Evolutionary conservation across 331 rosid species (phyloP).

Genomic region (Malus hybrid): DNA sequence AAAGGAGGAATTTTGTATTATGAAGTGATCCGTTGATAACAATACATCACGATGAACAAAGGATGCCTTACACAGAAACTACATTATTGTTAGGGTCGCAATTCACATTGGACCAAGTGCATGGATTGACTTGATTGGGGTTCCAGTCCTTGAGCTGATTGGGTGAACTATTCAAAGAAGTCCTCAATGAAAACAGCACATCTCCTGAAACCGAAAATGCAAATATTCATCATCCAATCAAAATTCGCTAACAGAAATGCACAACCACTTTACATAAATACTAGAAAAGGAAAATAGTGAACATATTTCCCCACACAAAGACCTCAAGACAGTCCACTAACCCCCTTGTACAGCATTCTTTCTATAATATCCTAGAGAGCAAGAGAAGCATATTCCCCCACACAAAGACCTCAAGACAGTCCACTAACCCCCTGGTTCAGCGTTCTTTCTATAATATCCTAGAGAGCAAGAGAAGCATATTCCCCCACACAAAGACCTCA

Average conservation of each 20-base stretch:
- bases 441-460: background rate
- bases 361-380: background rate
- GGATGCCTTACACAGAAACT: constrained; percentile 53
- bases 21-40: background rate
- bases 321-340: background rate
- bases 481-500: background rate
- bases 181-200: constrained; percentile 56
- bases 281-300: background rate
- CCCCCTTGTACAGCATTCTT: background rate
- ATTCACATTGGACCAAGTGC: constrained; percentile 73
- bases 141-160: constrained; percentile 76
- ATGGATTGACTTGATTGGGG: constrained; percentile 69
- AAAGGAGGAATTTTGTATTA: constrained; percentile 1
- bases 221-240: constrained; percentile 18
- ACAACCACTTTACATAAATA: background rate
- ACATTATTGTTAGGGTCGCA: constrained; percentile 50
- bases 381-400: background rate
- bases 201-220: constrained; percentile 49
- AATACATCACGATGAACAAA: constrained; percentile 8
- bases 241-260: background rate
- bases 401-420: background rate
- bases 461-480: background rate
- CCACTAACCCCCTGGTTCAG: background rate
- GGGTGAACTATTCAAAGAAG: constrained; percentile 48
- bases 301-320: background rate